Base-by-base conservation (phyloP, 768 basidiomycete species). In the Hypsizygus marmoreus region DNA sequence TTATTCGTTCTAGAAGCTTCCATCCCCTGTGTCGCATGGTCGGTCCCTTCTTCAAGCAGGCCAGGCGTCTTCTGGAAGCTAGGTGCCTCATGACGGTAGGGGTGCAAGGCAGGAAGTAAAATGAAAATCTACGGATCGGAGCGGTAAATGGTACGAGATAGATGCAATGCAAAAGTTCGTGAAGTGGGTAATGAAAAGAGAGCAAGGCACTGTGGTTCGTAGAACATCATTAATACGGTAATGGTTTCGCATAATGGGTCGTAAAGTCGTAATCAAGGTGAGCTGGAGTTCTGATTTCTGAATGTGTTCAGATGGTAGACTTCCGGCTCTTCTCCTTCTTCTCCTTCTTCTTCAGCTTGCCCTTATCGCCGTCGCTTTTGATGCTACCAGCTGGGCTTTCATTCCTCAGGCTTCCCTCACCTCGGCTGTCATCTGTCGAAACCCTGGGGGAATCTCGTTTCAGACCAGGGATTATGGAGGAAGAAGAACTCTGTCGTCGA, bases 311-410 rank as follows among this genome's bases (percentile, higher is more conserved):
- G 43, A 56, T 44, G 32, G 60, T 64, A 49, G 68, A 53, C 57
- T 74, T 73, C 61, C 70, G 71, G 62, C 73, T 77, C 66, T 78
- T 82, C 57, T 82, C 79, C 68, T 81, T 82, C 66, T 79, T 73
- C 51, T 82, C 75, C 68, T 75, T 77, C 63, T 79, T 79, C 60
- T 82, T 82, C 54, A 68, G 67, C 58, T 73, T 79, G 40, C 67
- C 67, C 60, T 78, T 80, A 55, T 74, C 72, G 4, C 55, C 53
- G 42, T 82, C 80, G 55, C 70, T 77, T 36, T 65, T 65, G 35
- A 84, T 61, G 66, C 80, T 87, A 33, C 68, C 60, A 13, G 71
- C 72, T 17, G 83, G 81, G 48, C 85, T 84, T 44, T 83, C 82
- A 23, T 67, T 70, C 39, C 72, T 68, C 16, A 56, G 52, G 33